A percentile compares a stretch with the other conserved stretches of the same genome.
These are phyloP conservation scores for Colletotrichum tabaci DNA, from an alignment of 2,329 filamentous ascomycete genomes.

Conservation along the genomic window DNA sequence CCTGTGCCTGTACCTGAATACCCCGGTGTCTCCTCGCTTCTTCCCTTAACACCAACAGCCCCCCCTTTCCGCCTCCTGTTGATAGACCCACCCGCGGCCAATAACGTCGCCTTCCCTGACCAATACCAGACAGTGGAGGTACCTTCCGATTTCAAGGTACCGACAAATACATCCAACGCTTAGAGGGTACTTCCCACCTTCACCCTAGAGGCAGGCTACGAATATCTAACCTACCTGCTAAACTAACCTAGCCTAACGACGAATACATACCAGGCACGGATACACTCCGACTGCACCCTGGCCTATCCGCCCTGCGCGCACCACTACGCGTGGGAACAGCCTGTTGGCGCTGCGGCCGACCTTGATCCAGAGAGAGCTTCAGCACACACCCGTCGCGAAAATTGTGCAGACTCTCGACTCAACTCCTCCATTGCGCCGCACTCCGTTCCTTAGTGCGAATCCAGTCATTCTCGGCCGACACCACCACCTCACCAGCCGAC, in stretches of 20 bases:
- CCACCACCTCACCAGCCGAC: conserved; percentile 22
- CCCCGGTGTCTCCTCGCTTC: background rate
- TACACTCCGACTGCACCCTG: conserved; percentile 32
- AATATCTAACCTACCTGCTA: background rate
- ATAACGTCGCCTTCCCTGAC: conserved; percentile 36
- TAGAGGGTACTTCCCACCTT: background rate
- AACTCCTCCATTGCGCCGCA: conserved; percentile 5
- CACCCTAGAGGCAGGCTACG: too few relatives aligned
- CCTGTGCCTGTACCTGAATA: conserved; percentile 4
- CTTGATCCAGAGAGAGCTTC: conserved; percentile 23
- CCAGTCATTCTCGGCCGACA: conserved; percentile 36
- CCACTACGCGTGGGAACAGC: conserved; percentile 38
- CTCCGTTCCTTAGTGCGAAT: conserved; percentile 16
- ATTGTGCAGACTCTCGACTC: conserved; percentile 20
- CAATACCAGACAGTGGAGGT: conserved; percentile 22
- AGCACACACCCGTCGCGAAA: conserved; percentile 31
- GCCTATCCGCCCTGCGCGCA: conserved; percentile 37
- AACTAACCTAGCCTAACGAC: background rate
- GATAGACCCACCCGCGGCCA: conserved; percentile 35
- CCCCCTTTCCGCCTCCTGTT: conserved; percentile 27
- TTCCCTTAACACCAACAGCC: conserved; percentile 15
- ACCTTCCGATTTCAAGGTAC: conserved; percentile 14
- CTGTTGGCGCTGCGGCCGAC: conserved; percentile 24
- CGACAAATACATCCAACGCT: background rate
- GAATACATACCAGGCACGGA: background rate